A percentile compares a stretch with the other conserved stretches of the same genome.
These are phyloP conservation scores for Rhododendron griersonianum DNA, from an alignment of 148 eudicot genomes.

Conservation along the genomic window DNA sequence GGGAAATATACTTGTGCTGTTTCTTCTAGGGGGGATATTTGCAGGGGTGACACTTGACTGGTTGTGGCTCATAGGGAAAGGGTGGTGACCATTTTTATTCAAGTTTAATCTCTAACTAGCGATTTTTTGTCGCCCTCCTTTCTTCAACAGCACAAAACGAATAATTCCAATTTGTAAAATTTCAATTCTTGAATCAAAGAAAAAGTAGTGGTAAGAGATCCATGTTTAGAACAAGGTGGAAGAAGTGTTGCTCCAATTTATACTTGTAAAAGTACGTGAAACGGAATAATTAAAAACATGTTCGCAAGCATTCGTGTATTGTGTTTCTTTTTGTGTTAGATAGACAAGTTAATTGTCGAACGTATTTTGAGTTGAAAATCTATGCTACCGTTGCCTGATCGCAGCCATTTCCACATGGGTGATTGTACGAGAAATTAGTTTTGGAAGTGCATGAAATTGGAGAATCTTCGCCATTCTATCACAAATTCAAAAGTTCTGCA, in stretches of 20 bases:
- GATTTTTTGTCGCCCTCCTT: not conserved
- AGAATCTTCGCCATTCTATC: not conserved
- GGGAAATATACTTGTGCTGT: slow-evolving; percentile 39
- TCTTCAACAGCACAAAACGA: not conserved
- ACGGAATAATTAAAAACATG: not conserved
- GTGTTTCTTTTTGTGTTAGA: not conserved
- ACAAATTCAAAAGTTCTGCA: too few species aligned
- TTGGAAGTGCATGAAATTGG: not conserved
- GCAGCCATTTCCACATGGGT: not conserved
- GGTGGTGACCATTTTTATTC: slow-evolving; percentile 22
- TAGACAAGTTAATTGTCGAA: not conserved
- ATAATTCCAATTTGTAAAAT: not conserved
- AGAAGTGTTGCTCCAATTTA: not conserved
- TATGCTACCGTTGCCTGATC: not conserved
- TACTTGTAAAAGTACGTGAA: not conserved
- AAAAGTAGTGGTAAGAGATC: not conserved
- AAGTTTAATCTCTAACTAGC: not conserved
- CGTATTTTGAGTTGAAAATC: not conserved
- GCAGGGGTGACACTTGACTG: slow-evolving; percentile 40
- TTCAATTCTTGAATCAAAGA: not conserved
- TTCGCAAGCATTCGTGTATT: not conserved
- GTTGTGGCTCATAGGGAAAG: slow-evolving; percentile 54
- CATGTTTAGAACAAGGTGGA: not conserved
- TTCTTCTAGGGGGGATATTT: slow-evolving; percentile 36
- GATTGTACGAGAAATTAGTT: not conserved